Evolutionary conservation across 2,329 filamentous ascomycete genomes (phyloP).

Genomic region (Fusarium sp.): DNA sequence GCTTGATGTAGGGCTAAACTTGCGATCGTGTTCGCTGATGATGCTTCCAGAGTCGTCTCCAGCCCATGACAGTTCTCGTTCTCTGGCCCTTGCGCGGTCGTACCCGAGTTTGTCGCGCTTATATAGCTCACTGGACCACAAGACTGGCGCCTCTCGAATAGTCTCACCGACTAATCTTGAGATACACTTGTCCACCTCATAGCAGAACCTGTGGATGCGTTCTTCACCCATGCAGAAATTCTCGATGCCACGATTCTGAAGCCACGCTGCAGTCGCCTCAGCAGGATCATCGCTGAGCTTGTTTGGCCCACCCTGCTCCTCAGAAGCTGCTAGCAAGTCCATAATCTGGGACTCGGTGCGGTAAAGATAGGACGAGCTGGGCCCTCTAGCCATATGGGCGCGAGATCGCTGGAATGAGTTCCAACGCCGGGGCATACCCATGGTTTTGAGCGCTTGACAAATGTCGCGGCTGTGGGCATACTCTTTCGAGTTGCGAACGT

Average conservation of each 20-base stretch:
- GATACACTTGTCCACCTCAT: slow-evolving; percentile 89
- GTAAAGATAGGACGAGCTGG: slow-evolving; percentile 76
- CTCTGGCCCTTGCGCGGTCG: slow-evolving; percentile 62
- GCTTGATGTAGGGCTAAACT: slow-evolving; percentile 58
- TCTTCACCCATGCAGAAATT: slow-evolving; percentile 97
- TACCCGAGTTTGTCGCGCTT: slow-evolving; percentile 79
- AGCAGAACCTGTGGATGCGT: slow-evolving; percentile 92
- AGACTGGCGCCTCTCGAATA: slow-evolving; percentile 85
- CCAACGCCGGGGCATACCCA: slow-evolving; percentile 78
- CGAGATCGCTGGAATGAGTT: slow-evolving; percentile 66
- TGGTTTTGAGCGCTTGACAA: slow-evolving; percentile 88
- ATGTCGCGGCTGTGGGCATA: slow-evolving; percentile 92
- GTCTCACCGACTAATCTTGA: slow-evolving; percentile 88
- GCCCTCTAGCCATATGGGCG: slow-evolving; percentile 63
- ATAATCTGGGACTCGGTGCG: slow-evolving; percentile 88
- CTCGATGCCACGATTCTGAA: slow-evolving; percentile 85
- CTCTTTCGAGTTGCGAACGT: slow-evolving; percentile 89
- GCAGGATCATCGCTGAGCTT: slow-evolving; percentile 97
- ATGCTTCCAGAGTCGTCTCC: slow-evolving; percentile 68
- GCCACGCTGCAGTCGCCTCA: slow-evolving; percentile 86
- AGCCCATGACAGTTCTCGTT: slow-evolving; percentile 63
- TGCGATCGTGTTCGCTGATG: slow-evolving; percentile 68
- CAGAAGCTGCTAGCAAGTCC: slow-evolving; percentile 85
- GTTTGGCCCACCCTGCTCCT: slow-evolving; percentile 90
- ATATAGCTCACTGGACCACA: slow-evolving; percentile 94